Evolutionary conservation across 441 rosid genomes (phyloP).

Genomic region (Arabidopsis lyrata): DNA sequence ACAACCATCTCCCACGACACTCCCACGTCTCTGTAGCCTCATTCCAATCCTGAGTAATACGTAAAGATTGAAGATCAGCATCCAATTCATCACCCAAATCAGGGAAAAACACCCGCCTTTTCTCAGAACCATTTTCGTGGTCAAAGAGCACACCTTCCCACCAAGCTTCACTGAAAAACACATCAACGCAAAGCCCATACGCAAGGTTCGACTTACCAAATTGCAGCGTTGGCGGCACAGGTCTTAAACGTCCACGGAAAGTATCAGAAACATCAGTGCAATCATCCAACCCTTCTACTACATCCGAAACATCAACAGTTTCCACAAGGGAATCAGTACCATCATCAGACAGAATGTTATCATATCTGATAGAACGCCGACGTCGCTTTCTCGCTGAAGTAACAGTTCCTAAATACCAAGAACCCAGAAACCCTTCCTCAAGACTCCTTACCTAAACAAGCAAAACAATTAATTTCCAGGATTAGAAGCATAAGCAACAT

Average conservation of each 20-base stretch:
- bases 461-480: slow-evolving; percentile 8
- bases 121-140: slow-evolving; percentile 49
- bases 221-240: slow-evolving; percentile 52
- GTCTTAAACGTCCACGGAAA: slow-evolving; percentile 62
- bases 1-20: slow-evolving; percentile 71
- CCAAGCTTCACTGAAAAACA: slow-evolving; percentile 62
- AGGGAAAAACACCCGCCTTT: slow-evolving; percentile 76
- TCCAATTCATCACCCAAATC: slow-evolving; percentile 76
- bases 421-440: slow-evolving; percentile 76
- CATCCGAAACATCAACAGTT: slow-evolving; percentile 51
- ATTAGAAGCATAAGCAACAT: neutral
- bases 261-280: slow-evolving; percentile 18
- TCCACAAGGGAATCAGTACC: slow-evolving; percentile 48
- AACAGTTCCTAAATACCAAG: slow-evolving; percentile 74
- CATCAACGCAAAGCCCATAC: slow-evolving; percentile 79
- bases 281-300: slow-evolving; percentile 40
- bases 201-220: slow-evolving; percentile 40
- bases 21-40: slow-evolving; percentile 55
- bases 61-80: slow-evolving; percentile 42
- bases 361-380: slow-evolving; percentile 50
- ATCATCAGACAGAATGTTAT: slow-evolving; percentile 59
- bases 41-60: slow-evolving; percentile 81
- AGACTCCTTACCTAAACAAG: slow-evolving; percentile 63
- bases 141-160: slow-evolving; percentile 93
- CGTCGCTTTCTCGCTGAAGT: slow-evolving; percentile 23